Evolutionary conservation across 2,329 filamentous ascomycete genomes (phyloP), one percentile per base, ranked within the genome.

Genomic region (Endothia cerciana): DNA sequence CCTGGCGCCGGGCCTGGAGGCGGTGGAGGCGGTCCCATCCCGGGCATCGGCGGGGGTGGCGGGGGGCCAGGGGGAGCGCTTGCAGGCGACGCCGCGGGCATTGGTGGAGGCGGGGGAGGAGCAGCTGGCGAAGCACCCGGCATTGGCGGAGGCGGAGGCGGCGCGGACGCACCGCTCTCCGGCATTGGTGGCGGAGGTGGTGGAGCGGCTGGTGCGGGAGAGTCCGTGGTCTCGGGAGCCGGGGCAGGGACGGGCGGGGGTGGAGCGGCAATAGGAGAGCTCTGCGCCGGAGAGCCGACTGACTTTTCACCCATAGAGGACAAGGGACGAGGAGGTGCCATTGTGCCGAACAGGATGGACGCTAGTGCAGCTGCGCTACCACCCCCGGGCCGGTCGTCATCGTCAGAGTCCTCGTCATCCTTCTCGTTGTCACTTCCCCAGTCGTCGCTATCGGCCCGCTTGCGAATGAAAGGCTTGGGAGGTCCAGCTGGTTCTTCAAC

Each of bases 261-360:
- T 65, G 74, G 79, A 65, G 77, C 78, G 67, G 78, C 80, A 73
- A 73, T 80, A 58, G 70, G 78, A 11, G 75, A 75, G 65, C 79
- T 80, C 25, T 70, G 70, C 13, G 73, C 69, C 1, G 76, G 73
- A 11, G 80, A 76, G 11, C 76, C 73, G 36, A 77, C 75, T 10
- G 82, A 82, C 72, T 91, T 91, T 70, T 91, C 89, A 63, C 91
- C 93, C 76, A 92, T 88, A 7, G 93, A 91, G 25, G 92, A 96
- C 55, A 97, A 80, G 38, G 94, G 94, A 61, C 94, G 89, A 17
- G 95, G 94, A 47, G 95, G 94, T 11, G 87, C 94, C 94, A 99
- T 98, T 61, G 94, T 97, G 66, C 95, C 94, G 76, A 99, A 99
- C 25, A 99, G 85, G 68, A 97, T 95, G 7, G 92, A 97, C 19